Conservation (phyloP, 2,329 filamentous ascomycete genomes). For the Periconia sp. region DNA sequence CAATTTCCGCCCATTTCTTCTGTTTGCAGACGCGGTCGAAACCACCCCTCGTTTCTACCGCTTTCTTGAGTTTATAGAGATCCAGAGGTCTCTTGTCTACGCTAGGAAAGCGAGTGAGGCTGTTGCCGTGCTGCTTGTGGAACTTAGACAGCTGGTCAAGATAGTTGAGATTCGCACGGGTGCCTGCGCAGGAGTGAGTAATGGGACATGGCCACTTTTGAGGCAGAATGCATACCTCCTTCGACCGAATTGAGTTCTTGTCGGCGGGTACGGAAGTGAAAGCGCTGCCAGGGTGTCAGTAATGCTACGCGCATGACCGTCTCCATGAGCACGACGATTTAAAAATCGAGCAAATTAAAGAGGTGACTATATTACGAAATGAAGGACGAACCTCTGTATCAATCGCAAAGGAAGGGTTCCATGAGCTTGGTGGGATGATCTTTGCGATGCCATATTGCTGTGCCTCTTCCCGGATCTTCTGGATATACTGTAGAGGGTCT, state of each 20-base stretch:
- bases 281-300: constrained; percentile 68
- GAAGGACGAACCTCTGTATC: constrained; percentile 83
- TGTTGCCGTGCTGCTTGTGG: constrained; percentile 95
- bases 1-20: constrained; percentile 99
- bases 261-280: constrained; percentile 94
- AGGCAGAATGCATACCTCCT: constrained; percentile 72
- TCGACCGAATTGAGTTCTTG: constrained; percentile 98
- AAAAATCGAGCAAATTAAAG: neutral
- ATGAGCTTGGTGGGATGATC: constrained; percentile 89
- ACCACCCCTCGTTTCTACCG: constrained; percentile 90
- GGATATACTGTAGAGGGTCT: constrained; percentile 91
- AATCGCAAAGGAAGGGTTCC: constrained; percentile 95
- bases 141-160: constrained; percentile 94
- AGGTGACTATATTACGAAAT: too few relatives aligned
- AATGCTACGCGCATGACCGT: constrained; percentile 3
- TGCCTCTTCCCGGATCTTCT: constrained; percentile 87
- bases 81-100: constrained; percentile 98
- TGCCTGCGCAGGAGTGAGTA: constrained; percentile 68
- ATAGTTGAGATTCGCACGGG: constrained; percentile 93
- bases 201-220: constrained; percentile 8
- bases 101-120: constrained; percentile 90
- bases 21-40: constrained; percentile 96
- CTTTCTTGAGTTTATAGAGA: constrained; percentile 94
- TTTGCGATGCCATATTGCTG: constrained; percentile 91
- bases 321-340: neutral